Conservation (phyloP, 371 early-diverging fungal species). For the Rhizopus microsporus region DNA sequence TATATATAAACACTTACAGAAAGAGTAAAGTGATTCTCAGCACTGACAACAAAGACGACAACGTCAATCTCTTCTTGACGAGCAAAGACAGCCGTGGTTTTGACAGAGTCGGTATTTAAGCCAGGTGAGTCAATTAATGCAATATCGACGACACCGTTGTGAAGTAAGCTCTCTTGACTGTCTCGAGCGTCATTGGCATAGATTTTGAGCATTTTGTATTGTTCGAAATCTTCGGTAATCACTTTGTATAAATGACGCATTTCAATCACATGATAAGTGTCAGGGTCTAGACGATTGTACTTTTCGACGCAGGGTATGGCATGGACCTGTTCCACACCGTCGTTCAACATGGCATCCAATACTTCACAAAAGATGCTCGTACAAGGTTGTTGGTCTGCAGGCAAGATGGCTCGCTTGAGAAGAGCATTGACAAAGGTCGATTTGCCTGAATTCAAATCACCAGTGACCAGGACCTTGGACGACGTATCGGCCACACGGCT, state of each 20-base stretch:
- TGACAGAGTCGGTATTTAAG: conserved; percentile 95
- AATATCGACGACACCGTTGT: conserved; percentile 94
- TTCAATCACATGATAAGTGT: conserved; percentile 74
- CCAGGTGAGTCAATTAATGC: conserved; percentile 97
- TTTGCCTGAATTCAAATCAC: conserved; percentile 98
- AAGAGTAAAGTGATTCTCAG: conserved; percentile 97
- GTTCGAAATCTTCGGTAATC: conserved; percentile 62
- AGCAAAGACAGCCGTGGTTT: conserved; percentile 95
- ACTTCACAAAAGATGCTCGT: conserved; percentile 95
- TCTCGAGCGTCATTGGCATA: conserved; percentile 74
- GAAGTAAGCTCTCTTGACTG: conserved; percentile 73
- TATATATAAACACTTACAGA: conserved; percentile 58
- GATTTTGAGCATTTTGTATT: conserved; percentile 86
- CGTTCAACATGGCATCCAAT: conserved; percentile 81
- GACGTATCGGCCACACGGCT: conserved; percentile 87
- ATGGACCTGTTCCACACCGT: conserved; percentile 87
- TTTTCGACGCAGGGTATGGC: conserved; percentile 61
- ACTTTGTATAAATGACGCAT: conserved; percentile 61
- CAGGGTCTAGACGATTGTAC: conserved; percentile 72
- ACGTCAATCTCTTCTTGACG: conserved; percentile 98
- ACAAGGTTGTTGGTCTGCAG: conserved; percentile 96
- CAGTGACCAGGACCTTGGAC: conserved; percentile 93
- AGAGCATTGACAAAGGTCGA: conserved; percentile 96
- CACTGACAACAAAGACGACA: conserved; percentile 97
- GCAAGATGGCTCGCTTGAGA: conserved; percentile 84